Percentiles rank a stretch among this genome's conserved stretches.
These are phyloP conservation scores for Lichtheimia ornata DNA, from an alignment of 371 early-diverging fungal species.

Conservation along the genomic window DNA sequence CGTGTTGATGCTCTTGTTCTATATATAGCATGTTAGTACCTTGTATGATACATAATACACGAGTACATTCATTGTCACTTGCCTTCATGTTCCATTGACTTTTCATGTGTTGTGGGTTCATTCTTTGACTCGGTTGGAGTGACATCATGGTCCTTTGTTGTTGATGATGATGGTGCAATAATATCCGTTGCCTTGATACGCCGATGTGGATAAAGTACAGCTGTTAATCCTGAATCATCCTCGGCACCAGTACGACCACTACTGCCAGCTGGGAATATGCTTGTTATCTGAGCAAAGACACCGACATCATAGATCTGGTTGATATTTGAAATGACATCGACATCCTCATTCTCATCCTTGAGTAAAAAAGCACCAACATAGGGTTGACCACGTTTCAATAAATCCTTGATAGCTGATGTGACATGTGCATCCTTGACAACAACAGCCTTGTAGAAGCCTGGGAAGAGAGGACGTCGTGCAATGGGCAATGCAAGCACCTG, in stretches of 20 bases:
- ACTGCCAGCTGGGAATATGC: conserved; percentile 75
- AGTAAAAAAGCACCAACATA: conserved; percentile 93
- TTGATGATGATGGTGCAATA: conserved; percentile 24
- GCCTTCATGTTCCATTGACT: too few species aligned
- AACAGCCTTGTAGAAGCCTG: conserved; percentile 97
- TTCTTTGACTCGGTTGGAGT: conserved; percentile 2
- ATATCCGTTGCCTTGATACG: conserved; percentile 78
- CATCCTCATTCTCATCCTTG: conserved; percentile 84
- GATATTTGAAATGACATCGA: conserved; percentile 76
- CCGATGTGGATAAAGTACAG: conserved; percentile 94
- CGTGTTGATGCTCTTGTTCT: conserved; percentile 19
- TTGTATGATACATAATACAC: too few species aligned
- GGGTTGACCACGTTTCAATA: conserved; percentile 90
- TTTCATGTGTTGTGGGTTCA: background rate
- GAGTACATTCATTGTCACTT: too few species aligned
- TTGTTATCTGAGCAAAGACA: conserved; percentile 96
- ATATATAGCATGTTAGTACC: too few species aligned
- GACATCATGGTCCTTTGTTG: conserved; percentile 5
- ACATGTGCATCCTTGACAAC: conserved; percentile 93
- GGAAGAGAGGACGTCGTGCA: conserved; percentile 92
- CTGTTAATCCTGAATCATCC: conserved; percentile 84
- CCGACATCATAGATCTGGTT: conserved; percentile 87
- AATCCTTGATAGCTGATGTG: conserved; percentile 86
- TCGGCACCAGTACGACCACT: conserved; percentile 13
- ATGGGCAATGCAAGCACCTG: conserved; percentile 93